Evolutionary conservation across 768 basidiomycete genomes (phyloP), one percentile per base, ranked within the genome.

Genomic region (Trichaptum fuscoviolaceum): DNA sequence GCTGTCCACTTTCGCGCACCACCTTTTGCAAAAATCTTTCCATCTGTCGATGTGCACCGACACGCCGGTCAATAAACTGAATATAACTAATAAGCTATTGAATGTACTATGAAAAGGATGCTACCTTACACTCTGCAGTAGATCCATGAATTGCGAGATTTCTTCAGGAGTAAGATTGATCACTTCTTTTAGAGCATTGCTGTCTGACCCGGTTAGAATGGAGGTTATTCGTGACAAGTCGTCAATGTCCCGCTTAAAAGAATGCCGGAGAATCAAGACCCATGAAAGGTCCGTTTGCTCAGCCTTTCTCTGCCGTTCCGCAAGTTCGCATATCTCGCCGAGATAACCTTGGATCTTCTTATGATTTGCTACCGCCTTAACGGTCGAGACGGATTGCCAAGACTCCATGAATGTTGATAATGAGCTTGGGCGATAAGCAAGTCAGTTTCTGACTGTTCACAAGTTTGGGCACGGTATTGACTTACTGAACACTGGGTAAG

Each of bases 21-120:
- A 61, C 12, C 30, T 24, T 61, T 23, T 61, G 24, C 15, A 61
- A 20, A 17, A 61, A 61, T 20, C 59, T 25, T 20, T 61, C 59
- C 10, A 61, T 15, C 30, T 61, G 59, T 61, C 25, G 30, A 61
- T 61, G 30, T 20, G 59, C 59, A 61, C 59, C 59, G 15, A 52
- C 42, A 12, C 20, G 59, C 18, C 23, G 5, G 59, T 61, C 59
- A 24, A 61, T 34, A 34, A 61, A 61, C 59, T 61, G 23, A 17
- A 23, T 34, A 18, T 17, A 61, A 61, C 12, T 61, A 12, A 34
- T 61, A 12, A 52, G 42, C 30, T 61, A 3, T 58, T 3, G 6
- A 34, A 12, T 3, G 6, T 17, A 2, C 15, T 4, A 25, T 61
- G 15, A 9, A 61, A 17, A 15, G 2, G 18, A 61, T 9, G 9